Evolutionary conservation across 1,284 basidiomycete genomes (phyloP).

Genomic region (Fomitopsis pinicola): DNA sequence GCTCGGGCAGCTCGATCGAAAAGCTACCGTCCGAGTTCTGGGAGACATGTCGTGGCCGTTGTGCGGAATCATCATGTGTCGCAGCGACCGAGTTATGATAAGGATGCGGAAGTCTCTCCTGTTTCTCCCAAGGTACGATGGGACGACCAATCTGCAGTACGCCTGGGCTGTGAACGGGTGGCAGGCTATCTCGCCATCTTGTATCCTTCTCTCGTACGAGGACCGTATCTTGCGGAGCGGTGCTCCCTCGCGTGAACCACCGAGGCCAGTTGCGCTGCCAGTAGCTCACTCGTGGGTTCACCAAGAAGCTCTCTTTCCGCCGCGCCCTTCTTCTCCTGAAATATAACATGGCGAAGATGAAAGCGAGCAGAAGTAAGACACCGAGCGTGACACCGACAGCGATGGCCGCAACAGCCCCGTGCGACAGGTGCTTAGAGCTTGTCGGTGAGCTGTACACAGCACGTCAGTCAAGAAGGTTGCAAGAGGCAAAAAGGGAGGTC

Average conservation of each 20-base stretch:
- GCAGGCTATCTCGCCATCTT: neutral
- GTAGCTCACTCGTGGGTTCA: conserved; percentile 22
- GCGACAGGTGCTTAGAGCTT: conserved; percentile 24
- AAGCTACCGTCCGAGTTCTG: conserved; percentile 31
- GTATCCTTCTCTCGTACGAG: neutral
- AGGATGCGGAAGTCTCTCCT: conserved; percentile 14
- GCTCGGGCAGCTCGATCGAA: conserved; percentile 26
- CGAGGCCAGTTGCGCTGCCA: conserved; percentile 17
- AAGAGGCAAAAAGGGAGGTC: neutral
- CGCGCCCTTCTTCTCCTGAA: conserved; percentile 33
- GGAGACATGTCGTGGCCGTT: conserved; percentile 20
- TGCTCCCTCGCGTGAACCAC: conserved; percentile 15
- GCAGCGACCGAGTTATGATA: conserved; percentile 15
- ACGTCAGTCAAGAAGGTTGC: neutral
- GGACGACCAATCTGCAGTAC: conserved; percentile 3
- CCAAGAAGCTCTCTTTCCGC: conserved; percentile 23
- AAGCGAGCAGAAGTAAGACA: conserved; percentile 39
- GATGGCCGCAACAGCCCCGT: conserved; percentile 61
- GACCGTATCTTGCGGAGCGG: conserved; percentile 4
- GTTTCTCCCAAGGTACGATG: conserved; percentile 2
- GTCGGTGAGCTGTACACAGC: neutral
- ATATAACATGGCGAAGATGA: conserved; percentile 38
- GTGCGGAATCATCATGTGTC: conserved; percentile 9
- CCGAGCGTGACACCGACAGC: conserved; percentile 50
- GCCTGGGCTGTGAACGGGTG: neutral